phyloP scores from a whole-genome alignment of 768 basidiomycete genomes.

The Macrolepiota albuminosa region DNA sequence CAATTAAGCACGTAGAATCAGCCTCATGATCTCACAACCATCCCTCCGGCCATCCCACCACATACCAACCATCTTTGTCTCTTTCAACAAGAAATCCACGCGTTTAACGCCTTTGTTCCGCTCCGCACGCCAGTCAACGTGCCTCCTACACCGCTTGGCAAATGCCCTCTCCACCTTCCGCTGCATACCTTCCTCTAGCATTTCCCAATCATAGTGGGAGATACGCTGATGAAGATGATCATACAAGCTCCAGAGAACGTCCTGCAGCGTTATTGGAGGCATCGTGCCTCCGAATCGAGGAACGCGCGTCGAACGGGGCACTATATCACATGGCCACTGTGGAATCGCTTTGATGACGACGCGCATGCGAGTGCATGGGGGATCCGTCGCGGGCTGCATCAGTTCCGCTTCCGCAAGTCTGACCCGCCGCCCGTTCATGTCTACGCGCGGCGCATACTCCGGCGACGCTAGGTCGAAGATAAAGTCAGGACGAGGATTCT shows the following conservation, averaged over 20 bases:
- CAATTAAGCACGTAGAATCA: slow-evolving; percentile 14
- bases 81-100: slow-evolving; percentile 53
- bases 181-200: slow-evolving; percentile 25
- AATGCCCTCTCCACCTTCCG: slow-evolving; percentile 31
- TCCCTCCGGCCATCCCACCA: slow-evolving; percentile 31
- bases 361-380: slow-evolving; percentile 44
- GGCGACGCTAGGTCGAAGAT: slow-evolving; percentile 53
- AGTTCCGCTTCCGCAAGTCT: slow-evolving; percentile 20
- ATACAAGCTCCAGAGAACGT: slow-evolving; percentile 51
- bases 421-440: slow-evolving; percentile 26
- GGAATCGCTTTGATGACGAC: slow-evolving; percentile 53
- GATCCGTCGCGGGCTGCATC: slow-evolving; percentile 55
- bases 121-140: slow-evolving; percentile 22
- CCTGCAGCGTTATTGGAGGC: slow-evolving; percentile 51
- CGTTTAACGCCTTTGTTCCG: slow-evolving; percentile 50
- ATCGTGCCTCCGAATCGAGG: slow-evolving; percentile 32
- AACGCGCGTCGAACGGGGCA: slow-evolving; percentile 25
- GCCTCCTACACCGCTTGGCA: slow-evolving; percentile 28
- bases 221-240: slow-evolving; percentile 39
- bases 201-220: slow-evolving; percentile 33
- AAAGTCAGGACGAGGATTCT: slow-evolving; percentile 38
- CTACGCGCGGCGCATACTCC: slow-evolving; percentile 39
- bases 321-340: slow-evolving; percentile 55
- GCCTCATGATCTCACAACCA: slow-evolving; percentile 29
- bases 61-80: slow-evolving; percentile 46